Base-by-base conservation (phyloP, 371 early-diverging fungal species). In the Syncephalastrum monosporum region DNA sequence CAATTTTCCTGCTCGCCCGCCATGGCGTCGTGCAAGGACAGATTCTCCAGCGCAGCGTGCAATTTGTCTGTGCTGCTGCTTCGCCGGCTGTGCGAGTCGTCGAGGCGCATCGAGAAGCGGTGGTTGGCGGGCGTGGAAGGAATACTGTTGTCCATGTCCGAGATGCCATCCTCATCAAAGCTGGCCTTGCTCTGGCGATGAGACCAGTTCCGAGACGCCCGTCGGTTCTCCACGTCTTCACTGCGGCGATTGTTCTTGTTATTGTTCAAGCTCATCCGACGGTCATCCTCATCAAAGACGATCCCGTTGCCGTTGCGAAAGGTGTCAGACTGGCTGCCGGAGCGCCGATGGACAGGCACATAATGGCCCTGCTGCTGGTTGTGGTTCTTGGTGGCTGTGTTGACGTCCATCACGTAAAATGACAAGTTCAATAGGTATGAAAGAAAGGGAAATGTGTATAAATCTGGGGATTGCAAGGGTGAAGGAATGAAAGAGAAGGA, bases 1-100 rank as follows among this genome's bases (percentile, higher is more conserved):
- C 71, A 75, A 27, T 78, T 74, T 54, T 71, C 67, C 27, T 56
- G 61, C 42, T 69, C 72, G 3, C 63, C 65, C 17, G 62, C 68
- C 15, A 23, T 45, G 16, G 49, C 42, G 14, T 60, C 60, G 19
- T 65, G 50, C 41, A 47, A 29, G 21, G 51, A 53, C 4, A 56
- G 33, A n/a, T 38, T 42, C 16, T 59, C 64, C 12, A 57, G 46
- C 6, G 53, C 50, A 24, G 41, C 29, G 44, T 50, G 46, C 42
- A 57, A 45, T 47, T 59, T 55, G 15, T 69, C 64, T n/a, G 43
- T 42, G 19, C 41, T 53, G 42, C 23, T 50, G 33, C 57, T 47
- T 41, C 42, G 33, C n/a, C 57, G 38, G 8, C 38, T 33, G 38
- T 50, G 29, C 19, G 16, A 38, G 24, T 54, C 55, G 21, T 54